phyloP scores from a whole-genome alignment of 2,329 filamentous ascomycete genomes.

The Pseudogymnoascus sp. region DNA sequence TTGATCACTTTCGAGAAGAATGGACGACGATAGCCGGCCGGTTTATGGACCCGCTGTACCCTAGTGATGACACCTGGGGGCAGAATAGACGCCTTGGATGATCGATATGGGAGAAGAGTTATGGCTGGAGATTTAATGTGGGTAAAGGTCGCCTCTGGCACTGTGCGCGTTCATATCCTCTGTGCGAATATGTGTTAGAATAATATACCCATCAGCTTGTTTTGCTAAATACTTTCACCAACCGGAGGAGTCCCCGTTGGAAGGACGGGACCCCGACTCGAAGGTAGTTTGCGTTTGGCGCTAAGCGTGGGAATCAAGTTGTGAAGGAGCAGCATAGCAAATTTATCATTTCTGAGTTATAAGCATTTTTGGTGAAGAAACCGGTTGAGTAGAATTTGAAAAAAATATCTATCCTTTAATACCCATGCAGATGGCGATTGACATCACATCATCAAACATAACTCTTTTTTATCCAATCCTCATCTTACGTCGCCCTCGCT shows the following conservation, averaged over 20 bases:
- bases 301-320: conserved; percentile 3
- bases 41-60: not conserved
- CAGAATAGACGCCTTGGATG: not conserved
- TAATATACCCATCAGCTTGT: conserved; percentile 7
- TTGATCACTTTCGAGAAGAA: not conserved
- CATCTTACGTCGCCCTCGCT: not conserved
- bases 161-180: conserved; percentile 5
- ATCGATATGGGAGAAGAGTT: not conserved
- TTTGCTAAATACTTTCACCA: conserved; percentile 4
- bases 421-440: not conserved
- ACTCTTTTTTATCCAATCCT: not conserved
- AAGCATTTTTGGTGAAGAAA: not conserved
- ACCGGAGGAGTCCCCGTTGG: not conserved
- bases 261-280: not conserved
- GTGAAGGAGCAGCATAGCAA: not conserved
- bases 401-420: conserved; percentile 3
- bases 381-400: not conserved
- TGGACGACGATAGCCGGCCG: not conserved
- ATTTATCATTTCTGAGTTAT: not conserved
- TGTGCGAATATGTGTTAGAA: not conserved
- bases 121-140: not conserved
- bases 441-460: not conserved
- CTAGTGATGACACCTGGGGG: conserved; percentile 1
- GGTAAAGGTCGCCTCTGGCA: not conserved
- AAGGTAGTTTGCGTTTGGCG: conserved; percentile 3